Evolutionary conservation across 73 alveolate species (phyloP).

Genomic region (Halteria grandinella): DNA sequence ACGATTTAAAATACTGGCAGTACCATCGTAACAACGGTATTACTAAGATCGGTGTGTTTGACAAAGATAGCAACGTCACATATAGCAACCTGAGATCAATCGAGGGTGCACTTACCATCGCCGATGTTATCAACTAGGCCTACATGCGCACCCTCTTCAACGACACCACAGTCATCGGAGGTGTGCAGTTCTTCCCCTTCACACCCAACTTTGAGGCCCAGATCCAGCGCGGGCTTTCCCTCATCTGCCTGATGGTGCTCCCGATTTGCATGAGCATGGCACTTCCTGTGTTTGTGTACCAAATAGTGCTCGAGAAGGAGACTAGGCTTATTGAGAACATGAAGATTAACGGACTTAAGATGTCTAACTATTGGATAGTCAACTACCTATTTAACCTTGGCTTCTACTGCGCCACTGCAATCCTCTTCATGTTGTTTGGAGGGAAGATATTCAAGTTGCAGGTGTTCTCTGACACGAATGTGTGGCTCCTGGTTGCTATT

Average conservation of each 20-base stretch:
- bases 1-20: slow-evolving; percentile 88
- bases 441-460: slow-evolving; percentile 73
- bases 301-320: slow-evolving; percentile 96
- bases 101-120: slow-evolving; percentile 28
- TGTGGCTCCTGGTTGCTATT: slow-evolving; percentile 69
- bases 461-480: slow-evolving; percentile 83
- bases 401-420: slow-evolving; percentile 75
- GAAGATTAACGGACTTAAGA: slow-evolving; percentile 98
- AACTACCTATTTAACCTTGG: slow-evolving; percentile 76
- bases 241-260: slow-evolving; percentile 84
- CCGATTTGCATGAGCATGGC: slow-evolving; percentile 90
- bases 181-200: slow-evolving; percentile 93
- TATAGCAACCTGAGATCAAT: neutral
- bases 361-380: slow-evolving; percentile 93
- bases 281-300: slow-evolving; percentile 94
- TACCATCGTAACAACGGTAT: slow-evolving; percentile 96
- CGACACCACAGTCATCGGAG: slow-evolving; percentile 80
- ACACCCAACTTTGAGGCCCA: slow-evolving; percentile 85
- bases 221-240: slow-evolving; percentile 80
- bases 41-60: slow-evolving; percentile 80
- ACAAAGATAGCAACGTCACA: slow-evolving; percentile 26
- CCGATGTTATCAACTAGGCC: slow-evolving; percentile 83
- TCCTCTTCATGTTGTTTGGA: slow-evolving; percentile 80
- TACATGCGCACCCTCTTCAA: slow-evolving; percentile 83
- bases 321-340: slow-evolving; percentile 92